A percentile compares a stretch with the other conserved stretches of the same genome.
These are phyloP conservation scores for Priceomyces carsonii DNA, from an alignment of 805 yeast species.

Conservation along the genomic window DNA sequence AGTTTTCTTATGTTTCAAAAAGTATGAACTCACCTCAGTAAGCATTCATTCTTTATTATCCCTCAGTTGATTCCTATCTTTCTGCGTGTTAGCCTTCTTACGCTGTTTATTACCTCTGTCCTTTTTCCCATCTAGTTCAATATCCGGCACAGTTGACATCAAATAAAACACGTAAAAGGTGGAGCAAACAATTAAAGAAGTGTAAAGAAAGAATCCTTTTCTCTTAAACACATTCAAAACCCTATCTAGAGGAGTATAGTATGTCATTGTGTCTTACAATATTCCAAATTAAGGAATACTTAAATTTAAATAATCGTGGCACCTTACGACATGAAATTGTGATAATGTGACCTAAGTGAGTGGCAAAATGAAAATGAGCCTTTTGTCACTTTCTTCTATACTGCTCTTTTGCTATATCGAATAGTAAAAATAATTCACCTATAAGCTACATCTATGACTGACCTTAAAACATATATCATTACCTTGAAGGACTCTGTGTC, in stretches of 20 bases:
- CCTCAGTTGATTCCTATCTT: too few relatives aligned
- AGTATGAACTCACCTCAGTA: too few relatives aligned
- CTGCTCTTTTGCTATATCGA: not conserved
- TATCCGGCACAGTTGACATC: slow-evolving; percentile 14
- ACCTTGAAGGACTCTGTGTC: slow-evolving; percentile 48
- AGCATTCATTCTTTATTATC: too few relatives aligned
- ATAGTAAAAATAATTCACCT: slow-evolving; percentile 2
- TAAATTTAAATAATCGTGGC: too few relatives aligned
- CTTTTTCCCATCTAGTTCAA: slow-evolving; percentile 12
- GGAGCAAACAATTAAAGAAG: slow-evolving; percentile 29
- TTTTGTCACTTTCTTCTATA: not conserved
- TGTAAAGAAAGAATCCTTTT: slow-evolving; percentile 36
- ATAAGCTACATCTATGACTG: slow-evolving; percentile 21
- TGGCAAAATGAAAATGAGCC: too few relatives aligned
- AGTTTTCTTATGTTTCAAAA: too few relatives aligned
- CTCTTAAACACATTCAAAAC: slow-evolving; percentile 29
- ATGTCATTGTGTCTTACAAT: slow-evolving; percentile 7
- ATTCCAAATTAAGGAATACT: not conserved
- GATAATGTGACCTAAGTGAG: too few relatives aligned
- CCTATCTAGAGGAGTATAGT: slow-evolving; percentile 30
- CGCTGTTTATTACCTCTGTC: too few relatives aligned
- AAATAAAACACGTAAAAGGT: slow-evolving; percentile 28
- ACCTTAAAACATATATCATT: slow-evolving; percentile 38
- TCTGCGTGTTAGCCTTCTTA: too few relatives aligned
- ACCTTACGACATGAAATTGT: too few relatives aligned